A percentile compares a stretch with the other conserved stretches of the same genome.
phyloP scores from a whole-genome alignment of 2,329 filamentous ascomycete species.

The Penicillium italicum region DNA sequence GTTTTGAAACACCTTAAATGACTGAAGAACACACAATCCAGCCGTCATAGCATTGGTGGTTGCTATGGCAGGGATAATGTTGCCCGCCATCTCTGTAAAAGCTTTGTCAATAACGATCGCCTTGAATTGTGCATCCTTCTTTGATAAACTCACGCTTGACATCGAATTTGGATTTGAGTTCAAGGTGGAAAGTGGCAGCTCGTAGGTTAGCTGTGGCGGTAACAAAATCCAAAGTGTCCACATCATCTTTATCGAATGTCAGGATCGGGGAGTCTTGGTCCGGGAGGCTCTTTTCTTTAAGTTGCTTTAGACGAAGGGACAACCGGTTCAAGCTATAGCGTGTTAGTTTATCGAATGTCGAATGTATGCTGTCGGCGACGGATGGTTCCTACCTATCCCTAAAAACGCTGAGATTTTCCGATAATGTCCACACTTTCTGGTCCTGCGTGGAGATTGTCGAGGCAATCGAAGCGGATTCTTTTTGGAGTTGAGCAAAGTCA shows the following conservation, averaged over 20 bases:
- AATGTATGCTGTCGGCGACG: background rate
- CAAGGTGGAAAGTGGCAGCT: slow-evolving; percentile 84
- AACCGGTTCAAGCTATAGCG: slow-evolving; percentile 63
- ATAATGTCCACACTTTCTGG: slow-evolving; percentile 74
- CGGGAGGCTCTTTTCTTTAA: slow-evolving; percentile 52
- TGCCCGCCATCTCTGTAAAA: slow-evolving; percentile 82
- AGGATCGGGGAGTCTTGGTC: slow-evolving; percentile 55
- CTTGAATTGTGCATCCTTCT: background rate
- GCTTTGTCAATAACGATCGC: background rate
- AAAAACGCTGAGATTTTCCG: slow-evolving; percentile 83
- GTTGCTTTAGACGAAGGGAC: slow-evolving; percentile 66
- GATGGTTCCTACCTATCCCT: slow-evolving; percentile 59
- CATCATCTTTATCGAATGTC: slow-evolving; percentile 94
- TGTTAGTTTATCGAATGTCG: slow-evolving; percentile 10
- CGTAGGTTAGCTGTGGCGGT: slow-evolving; percentile 85
- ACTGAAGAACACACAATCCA: slow-evolving; percentile 83
- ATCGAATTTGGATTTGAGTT: slow-evolving; percentile 85
- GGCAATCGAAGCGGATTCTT: slow-evolving; percentile 52
- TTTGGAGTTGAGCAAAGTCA: slow-evolving; percentile 60
- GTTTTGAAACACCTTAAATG: slow-evolving; percentile 80
- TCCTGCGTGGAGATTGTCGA: slow-evolving; percentile 59
- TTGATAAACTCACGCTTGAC: slow-evolving; percentile 64
- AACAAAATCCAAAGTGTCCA: slow-evolving; percentile 92
- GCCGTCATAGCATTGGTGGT: slow-evolving; percentile 97
- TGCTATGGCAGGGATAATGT: slow-evolving; percentile 97